phyloP scores from a whole-genome alignment of 768 basidiomycete genomes.

The Phylloporus sp. region DNA sequence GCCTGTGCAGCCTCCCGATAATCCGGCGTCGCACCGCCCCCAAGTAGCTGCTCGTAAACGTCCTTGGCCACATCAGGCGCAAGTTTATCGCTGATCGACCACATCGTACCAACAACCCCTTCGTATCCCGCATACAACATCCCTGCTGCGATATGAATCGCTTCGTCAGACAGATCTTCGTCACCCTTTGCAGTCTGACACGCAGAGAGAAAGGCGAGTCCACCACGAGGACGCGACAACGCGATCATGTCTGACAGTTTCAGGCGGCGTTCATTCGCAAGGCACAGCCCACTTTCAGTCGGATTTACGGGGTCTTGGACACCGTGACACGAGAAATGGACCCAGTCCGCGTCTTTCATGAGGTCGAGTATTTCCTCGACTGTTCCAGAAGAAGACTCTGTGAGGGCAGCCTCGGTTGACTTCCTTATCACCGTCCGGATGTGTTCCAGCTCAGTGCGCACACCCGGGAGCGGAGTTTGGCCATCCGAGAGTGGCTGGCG shows the following conservation, averaged over 20 bases:
- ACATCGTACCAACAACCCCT: constrained; percentile 40
- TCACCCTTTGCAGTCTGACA: background rate
- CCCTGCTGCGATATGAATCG: background rate
- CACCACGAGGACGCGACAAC: background rate
- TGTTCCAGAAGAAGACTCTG: background rate
- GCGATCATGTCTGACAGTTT: background rate
- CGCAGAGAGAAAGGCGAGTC: background rate
- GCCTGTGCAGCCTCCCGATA: no score
- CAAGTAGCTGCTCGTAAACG: constrained; percentile 28
- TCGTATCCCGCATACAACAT: constrained; percentile 5
- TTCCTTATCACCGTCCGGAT: background rate
- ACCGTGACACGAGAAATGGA: background rate
- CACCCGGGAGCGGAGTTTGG: background rate
- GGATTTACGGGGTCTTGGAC: background rate
- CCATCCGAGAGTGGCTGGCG: background rate
- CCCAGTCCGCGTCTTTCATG: background rate
- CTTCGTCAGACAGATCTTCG: background rate
- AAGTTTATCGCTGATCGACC: constrained; percentile 37
- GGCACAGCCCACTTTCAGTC: background rate
- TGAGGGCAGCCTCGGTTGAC: background rate
- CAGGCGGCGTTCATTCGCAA: background rate
- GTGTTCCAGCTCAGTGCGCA: background rate
- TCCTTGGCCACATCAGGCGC: constrained; percentile 30
- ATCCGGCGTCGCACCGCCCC: background rate
- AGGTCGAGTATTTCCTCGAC: background rate